A percentile compares a stretch with the other conserved stretches of the same genome.
phyloP scores from a whole-genome alignment of 768 basidiomycete species.

The Lyophyllum semitale region DNA sequence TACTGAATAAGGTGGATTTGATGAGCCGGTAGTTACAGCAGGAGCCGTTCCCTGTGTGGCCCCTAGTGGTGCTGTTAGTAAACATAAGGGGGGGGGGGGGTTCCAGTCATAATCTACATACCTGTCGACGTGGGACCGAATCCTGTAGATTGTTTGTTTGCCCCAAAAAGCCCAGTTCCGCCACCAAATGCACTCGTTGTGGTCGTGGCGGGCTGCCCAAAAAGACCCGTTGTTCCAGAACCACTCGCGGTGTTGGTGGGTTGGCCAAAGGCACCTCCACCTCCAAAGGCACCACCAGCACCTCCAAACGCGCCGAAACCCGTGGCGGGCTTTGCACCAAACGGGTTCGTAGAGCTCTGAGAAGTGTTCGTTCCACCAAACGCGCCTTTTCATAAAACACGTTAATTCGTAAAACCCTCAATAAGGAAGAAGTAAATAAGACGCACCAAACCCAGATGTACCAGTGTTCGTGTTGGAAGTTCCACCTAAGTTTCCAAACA shows the following conservation, averaged over 20 bases:
- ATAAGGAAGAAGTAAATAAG: constrained; percentile 18
- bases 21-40: constrained; percentile 68
- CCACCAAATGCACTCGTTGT: constrained; percentile 48
- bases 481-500: constrained; percentile 69
- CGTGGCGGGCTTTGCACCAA: constrained; percentile 71
- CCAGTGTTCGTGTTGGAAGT: constrained; percentile 30
- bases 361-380: constrained; percentile 43
- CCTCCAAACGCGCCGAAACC: constrained; percentile 79
- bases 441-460: constrained; percentile 46
- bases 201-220: constrained; percentile 53
- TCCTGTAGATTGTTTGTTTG: constrained; percentile 36
- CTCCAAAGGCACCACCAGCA: constrained; percentile 49
- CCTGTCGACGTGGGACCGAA: constrained; percentile 44
- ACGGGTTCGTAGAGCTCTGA: constrained; percentile 42
- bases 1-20: constrained; percentile 61
- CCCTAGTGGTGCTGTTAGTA: constrained; percentile 21
- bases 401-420: constrained; percentile 16
- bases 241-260: constrained; percentile 31
- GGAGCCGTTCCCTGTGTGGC: constrained; percentile 31
- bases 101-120: constrained; percentile 7
- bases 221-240: constrained; percentile 48
- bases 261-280: constrained; percentile 50
- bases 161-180: constrained; percentile 36
- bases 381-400: constrained; percentile 37
- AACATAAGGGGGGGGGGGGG: not conserved